phyloP scores from a whole-genome alignment of 352 stramenopile genomes.

The Globisporangium splendens region DNA sequence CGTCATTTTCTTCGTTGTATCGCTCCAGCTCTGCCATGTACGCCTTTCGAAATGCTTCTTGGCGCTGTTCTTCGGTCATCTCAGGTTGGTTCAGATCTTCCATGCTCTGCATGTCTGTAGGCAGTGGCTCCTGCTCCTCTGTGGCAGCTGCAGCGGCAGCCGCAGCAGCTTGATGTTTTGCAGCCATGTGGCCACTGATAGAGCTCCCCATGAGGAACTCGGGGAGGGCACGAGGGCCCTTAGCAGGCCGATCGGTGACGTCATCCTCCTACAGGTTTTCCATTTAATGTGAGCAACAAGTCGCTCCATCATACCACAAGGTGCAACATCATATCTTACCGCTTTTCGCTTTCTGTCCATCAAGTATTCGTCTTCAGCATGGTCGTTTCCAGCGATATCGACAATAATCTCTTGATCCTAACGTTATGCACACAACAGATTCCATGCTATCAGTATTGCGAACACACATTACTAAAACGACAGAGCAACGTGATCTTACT shows the following conservation, averaged over 20 bases:
- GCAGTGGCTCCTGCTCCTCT: slow-evolving; percentile 30
- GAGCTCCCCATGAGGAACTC: slow-evolving; percentile 82
- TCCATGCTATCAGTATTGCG: too few species aligned
- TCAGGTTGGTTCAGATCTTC: slow-evolving; percentile 49
- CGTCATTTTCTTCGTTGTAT: slow-evolving; percentile 84
- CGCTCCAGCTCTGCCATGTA: slow-evolving; percentile 83
- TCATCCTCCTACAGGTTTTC: slow-evolving; percentile 45
- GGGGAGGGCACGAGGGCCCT: slow-evolving; percentile 61
- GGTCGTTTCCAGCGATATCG: slow-evolving; percentile 75
- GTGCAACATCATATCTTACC: slow-evolving; percentile 15
- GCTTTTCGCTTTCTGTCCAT: slow-evolving; percentile 66
- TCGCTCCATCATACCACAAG: not conserved
- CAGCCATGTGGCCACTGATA: slow-evolving; percentile 84
- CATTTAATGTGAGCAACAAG: not conserved
- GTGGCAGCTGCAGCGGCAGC: slow-evolving; percentile 18
- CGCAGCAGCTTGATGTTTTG: slow-evolving; percentile 52
- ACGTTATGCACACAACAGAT: not conserved
- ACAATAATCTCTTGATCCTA: slow-evolving; percentile 85
- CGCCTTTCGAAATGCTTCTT: slow-evolving; percentile 78
- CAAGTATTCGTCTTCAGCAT: slow-evolving; percentile 79
- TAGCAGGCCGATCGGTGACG: slow-evolving; percentile 40
- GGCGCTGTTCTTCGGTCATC: slow-evolving; percentile 79
- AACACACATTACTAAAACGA: not conserved
- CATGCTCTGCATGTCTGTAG: slow-evolving; percentile 46
- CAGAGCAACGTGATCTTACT: slow-evolving; percentile 15